Evolutionary conservation across 2,329 filamentous ascomycete species (phyloP), one percentile per base, ranked within the genome.

Genomic region (Aspergillus fumigatiaffinis): DNA sequence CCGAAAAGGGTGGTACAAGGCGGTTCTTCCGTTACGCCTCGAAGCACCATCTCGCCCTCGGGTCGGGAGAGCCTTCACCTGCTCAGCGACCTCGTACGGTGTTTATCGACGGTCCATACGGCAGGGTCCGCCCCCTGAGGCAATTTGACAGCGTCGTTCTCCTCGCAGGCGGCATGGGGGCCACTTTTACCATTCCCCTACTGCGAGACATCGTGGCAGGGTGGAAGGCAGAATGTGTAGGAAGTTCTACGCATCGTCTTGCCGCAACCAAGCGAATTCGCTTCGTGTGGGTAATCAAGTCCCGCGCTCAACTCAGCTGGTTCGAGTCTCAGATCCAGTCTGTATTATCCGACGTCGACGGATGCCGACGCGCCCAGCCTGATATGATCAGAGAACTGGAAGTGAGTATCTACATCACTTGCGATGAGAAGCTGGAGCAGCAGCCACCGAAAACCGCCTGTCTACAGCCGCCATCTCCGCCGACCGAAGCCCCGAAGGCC

Each of bases 81-180:
- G 50, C 51, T 14, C 50, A 58, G 6, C 59, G 63, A 53, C 59
- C 55, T 17, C 72, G 69, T 60, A 70, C 73, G 0, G 79, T 82
- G 6, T 74, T 80, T 2, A 76, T 86, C 20, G 81, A 84, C 63
- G 82, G 82, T 0, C 80, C 83, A 1, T 84, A 84, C 59, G 81
- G 83, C 29, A 69, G 66, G 25, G 71, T 83, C 5, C 70, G 82
- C 52, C 76, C 80, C 1, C 71, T 87, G 17, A 76, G 78, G 23
- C 84, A 86, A 63, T 87, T 86, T 58, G 84, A 87, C 59, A 85
- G 79, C 54, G 77, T 86, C 2, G 73, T 87, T 0, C 69, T 88
- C 0, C 71, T 87, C 8, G 83, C 84, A 7, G 84, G 84, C 23
- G 82, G 82, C 20, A 86, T 82, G 49, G 86, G 86, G 2, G 81